Evolutionary conservation across 2,329 filamentous ascomycete species (phyloP).

Genomic region (Trichoderma harzianum): DNA sequence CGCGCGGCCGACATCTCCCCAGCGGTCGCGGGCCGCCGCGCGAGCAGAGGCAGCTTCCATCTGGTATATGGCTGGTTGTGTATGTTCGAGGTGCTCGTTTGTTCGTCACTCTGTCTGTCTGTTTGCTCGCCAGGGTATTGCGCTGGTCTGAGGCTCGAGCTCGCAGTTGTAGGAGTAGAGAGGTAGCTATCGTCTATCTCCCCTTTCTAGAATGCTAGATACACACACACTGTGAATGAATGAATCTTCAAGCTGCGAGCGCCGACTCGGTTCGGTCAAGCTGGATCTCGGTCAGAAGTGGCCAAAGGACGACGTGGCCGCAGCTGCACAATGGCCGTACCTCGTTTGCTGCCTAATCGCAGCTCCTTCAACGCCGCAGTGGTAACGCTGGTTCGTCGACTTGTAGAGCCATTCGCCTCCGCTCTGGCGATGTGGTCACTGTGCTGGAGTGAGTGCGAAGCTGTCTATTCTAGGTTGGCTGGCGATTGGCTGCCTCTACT

Average conservation of each 20-base stretch:
- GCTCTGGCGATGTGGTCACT: conserved; percentile 17
- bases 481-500: not conserved
- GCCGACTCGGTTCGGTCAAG: not conserved
- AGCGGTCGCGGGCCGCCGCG: conserved; percentile 92
- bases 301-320: not conserved
- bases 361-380: conserved; percentile 15
- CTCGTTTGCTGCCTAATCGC: not conserved
- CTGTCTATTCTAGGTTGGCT: not conserved
- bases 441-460: not conserved
- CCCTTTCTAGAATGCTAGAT: not conserved
- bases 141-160: not conserved
- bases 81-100: not conserved
- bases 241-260: not conserved
- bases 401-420: conserved; percentile 15
- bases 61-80: conserved; percentile 11
- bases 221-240: not conserved
- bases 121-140: not conserved
- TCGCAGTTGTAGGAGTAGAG: not conserved
- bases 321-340: not conserved
- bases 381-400: not conserved
- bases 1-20: conserved; percentile 74
- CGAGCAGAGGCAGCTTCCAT: conserved; percentile 97
- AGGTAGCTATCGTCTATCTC: not conserved
- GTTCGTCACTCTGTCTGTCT: not conserved
- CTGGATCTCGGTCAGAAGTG: conserved; percentile 2